Evolutionary conservation across 768 basidiomycete species (phyloP).

Genomic region (Trametes gibbosa): DNA sequence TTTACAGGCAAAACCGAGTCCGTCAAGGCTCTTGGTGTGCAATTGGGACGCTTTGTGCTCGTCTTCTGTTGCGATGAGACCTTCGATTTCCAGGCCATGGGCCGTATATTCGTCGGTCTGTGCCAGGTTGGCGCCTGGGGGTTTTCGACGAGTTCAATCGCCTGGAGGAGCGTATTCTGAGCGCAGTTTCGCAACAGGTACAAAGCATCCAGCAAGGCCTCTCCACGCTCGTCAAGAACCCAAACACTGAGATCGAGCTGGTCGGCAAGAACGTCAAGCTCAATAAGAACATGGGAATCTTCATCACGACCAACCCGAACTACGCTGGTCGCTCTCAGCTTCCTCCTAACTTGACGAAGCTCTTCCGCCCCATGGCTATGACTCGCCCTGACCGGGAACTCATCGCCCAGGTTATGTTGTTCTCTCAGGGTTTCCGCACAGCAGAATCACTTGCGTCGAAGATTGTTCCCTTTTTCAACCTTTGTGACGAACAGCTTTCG

Average conservation of each 20-base stretch:
- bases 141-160: slow-evolving; percentile 97
- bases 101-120: slow-evolving; percentile 96
- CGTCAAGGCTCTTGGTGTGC: slow-evolving; percentile 96
- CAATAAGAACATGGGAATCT: slow-evolving; percentile 94
- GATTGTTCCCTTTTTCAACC: slow-evolving; percentile 98
- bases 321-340: slow-evolving; percentile 95
- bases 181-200: slow-evolving; percentile 98
- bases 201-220: slow-evolving; percentile 98
- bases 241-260: slow-evolving; percentile 88
- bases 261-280: slow-evolving; percentile 93
- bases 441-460: slow-evolving; percentile 97
- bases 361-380: slow-evolving; percentile 99
- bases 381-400: slow-evolving; percentile 97
- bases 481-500: slow-evolving; percentile 96
- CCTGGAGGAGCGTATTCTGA: slow-evolving; percentile 95
- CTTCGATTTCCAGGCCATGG: slow-evolving; percentile 99
- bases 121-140: slow-evolving; percentile 99
- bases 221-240: slow-evolving; percentile 76
- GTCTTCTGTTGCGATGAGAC: slow-evolving; percentile 99
- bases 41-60: slow-evolving; percentile 96
- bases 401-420: slow-evolving; percentile 98
- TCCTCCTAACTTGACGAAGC: slow-evolving; percentile 85
- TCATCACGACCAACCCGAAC: slow-evolving; percentile 98
- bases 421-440: slow-evolving; percentile 98
- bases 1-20: slow-evolving; percentile 92